Percentiles rank a stretch among this genome's conserved stretches.
Evolutionary conservation across 2,329 filamentous ascomycete genomes (phyloP).

Genomic region (Aspergillus eucalypticola): DNA sequence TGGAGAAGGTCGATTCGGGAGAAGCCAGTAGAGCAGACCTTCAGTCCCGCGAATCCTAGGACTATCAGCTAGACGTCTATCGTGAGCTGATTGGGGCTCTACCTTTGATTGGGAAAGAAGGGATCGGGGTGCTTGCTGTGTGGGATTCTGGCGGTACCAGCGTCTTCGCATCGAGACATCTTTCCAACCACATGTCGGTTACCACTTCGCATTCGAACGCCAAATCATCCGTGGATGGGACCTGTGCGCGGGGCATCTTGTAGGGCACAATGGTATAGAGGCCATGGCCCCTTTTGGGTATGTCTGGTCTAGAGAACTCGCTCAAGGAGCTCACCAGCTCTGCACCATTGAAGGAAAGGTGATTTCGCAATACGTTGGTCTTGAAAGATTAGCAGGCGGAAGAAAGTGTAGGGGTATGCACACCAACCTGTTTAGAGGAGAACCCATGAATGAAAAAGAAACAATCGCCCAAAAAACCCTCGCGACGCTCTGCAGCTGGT

Average conservation of each 20-base stretch:
- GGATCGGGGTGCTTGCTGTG: conserved; percentile 75
- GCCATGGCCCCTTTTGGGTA: conserved; percentile 35
- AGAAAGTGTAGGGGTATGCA: conserved; percentile 24
- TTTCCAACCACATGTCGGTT: conserved; percentile 93
- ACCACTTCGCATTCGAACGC: conserved; percentile 55
- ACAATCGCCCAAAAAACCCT: conserved; percentile 56
- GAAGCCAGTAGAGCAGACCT: conserved; percentile 80
- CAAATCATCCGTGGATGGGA: conserved; percentile 43
- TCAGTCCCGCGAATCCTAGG: conserved; percentile 65
- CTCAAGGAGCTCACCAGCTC: conserved; percentile 36
- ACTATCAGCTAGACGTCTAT: conserved; percentile 18
- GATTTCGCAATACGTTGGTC: conserved; percentile 40
- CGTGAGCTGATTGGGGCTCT: neutral
- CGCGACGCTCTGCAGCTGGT: conserved; percentile 31
- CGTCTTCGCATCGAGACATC: conserved; percentile 74
- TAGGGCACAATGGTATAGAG: conserved; percentile 45
- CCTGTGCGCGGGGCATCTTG: conserved; percentile 32
- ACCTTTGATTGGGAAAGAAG: conserved; percentile 65
- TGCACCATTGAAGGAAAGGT: conserved; percentile 45
- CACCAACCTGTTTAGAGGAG: conserved; percentile 51
- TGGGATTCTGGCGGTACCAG: conserved; percentile 70
- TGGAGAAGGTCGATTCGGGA: conserved; percentile 82
- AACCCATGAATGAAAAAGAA: conserved; percentile 65
- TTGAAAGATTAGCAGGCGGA: conserved; percentile 21
- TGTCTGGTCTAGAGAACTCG: conserved; percentile 37